phyloP scores from a whole-genome alignment of 2,329 filamentous ascomycete species.

The Venturiaceae sp. region DNA sequence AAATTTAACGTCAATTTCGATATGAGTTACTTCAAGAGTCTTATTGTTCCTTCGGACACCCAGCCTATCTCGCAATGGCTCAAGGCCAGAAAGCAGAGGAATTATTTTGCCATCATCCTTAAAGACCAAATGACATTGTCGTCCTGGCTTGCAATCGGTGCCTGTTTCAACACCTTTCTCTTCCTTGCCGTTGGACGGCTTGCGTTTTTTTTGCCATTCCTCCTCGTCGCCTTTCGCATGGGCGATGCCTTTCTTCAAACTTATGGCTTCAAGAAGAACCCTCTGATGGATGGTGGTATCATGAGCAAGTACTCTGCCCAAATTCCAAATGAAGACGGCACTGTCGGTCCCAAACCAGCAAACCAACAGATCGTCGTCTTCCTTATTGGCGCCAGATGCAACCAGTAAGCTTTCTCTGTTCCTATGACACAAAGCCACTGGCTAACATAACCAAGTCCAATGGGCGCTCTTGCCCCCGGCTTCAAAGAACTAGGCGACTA shows the following conservation, averaged over 20 bases:
- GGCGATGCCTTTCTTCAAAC: conserved; percentile 24
- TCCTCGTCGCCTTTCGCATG: conserved; percentile 22
- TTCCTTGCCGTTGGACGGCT: conserved; percentile 23
- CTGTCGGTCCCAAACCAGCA: conserved; percentile 19
- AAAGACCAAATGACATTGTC: conserved; percentile 20
- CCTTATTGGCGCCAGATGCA: conserved; percentile 7
- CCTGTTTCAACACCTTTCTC: conserved; percentile 25
- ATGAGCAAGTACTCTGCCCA: conserved; percentile 26
- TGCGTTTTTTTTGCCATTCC: conserved; percentile 20
- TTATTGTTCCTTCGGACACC: background rate
- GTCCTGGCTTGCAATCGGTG: conserved; percentile 32
- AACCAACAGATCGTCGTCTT: conserved; percentile 9
- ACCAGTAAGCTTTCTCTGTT: conserved; percentile 29
- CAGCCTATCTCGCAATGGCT: background rate
- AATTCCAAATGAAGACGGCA: conserved; percentile 25
- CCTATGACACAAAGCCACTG: conserved; percentile 46
- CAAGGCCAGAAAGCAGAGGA: background rate
- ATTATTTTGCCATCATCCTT: background rate
- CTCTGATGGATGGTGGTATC: conserved; percentile 26
- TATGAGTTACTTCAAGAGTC: background rate
- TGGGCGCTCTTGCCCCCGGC: conserved; percentile 40
- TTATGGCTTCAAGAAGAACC: conserved; percentile 24
- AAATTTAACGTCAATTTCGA: too few species aligned
- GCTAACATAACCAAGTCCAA: conserved; percentile 34
- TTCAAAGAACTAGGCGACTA: conserved; percentile 27